Evolutionary conservation across 345 rosid genomes (phyloP).

Genomic region (Heritiera littoralis): DNA sequence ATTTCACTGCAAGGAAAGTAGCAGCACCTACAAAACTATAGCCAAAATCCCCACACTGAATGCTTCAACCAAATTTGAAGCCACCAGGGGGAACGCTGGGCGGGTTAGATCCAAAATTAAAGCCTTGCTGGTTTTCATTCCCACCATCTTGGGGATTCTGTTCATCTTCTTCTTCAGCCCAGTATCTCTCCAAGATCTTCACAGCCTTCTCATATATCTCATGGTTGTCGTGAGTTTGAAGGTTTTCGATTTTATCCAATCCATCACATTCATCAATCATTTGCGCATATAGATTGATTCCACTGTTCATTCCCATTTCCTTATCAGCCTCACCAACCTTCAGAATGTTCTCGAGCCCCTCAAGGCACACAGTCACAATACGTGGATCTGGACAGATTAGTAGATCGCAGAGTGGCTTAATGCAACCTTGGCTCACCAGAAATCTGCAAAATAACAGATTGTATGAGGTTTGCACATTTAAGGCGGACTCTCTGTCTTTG

Average conservation of each 20-base stretch:
- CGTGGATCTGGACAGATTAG: constrained; percentile 78
- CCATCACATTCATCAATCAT: constrained; percentile 80
- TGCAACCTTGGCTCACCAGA: constrained; percentile 73
- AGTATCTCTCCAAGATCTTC: constrained; percentile 75
- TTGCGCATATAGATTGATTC: constrained; percentile 60
- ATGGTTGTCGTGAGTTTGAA: constrained; percentile 75
- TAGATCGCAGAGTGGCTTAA: constrained; percentile 84
- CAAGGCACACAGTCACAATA: constrained; percentile 84
- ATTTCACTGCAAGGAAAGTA: neutral
- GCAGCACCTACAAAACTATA: constrained; percentile 15
- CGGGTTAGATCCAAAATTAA: constrained; percentile 57
- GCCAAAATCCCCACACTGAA: neutral
- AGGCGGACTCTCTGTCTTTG: neutral
- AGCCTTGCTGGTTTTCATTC: constrained; percentile 40
- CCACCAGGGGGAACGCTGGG: constrained; percentile 62
- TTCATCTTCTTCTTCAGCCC: constrained; percentile 75
- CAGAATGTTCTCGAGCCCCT: constrained; percentile 77
- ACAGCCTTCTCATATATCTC: constrained; percentile 83
- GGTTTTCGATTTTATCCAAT: constrained; percentile 68
- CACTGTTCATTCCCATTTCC: constrained; percentile 54
- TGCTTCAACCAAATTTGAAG: constrained; percentile 63
- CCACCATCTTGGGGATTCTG: constrained; percentile 39
- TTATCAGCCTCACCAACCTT: constrained; percentile 81
- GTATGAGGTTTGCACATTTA: constrained; percentile 13
- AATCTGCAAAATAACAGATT: constrained; percentile 43